phyloP scores from a whole-genome alignment of 805 yeast genomes.

The Candida arabinofermentans region DNA sequence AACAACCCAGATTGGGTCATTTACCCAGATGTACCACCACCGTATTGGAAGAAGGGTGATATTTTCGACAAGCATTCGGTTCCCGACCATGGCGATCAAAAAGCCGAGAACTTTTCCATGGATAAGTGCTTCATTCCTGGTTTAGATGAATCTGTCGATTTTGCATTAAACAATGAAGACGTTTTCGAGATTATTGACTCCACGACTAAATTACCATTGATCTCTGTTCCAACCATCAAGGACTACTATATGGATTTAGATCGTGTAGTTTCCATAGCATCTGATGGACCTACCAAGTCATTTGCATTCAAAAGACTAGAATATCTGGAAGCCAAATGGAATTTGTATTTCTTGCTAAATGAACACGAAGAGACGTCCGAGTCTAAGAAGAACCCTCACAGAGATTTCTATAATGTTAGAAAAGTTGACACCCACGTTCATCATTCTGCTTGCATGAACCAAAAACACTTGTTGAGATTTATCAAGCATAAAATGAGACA shows the following conservation, averaged over 20 bases:
- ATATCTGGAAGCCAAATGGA: conserved; percentile 96
- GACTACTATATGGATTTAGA: conserved; percentile 87
- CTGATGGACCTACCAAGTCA: conserved; percentile 95
- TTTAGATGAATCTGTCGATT: conserved; percentile 36
- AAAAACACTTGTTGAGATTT: conserved; percentile 89
- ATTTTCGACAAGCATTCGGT: conserved; percentile 7
- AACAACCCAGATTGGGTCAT: conserved; percentile 69
- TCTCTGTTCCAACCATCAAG: conserved; percentile 72
- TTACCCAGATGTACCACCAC: conserved; percentile 92
- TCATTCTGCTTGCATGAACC: conserved; percentile 99
- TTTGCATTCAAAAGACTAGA: conserved; percentile 93
- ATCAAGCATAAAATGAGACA: conserved; percentile 93
- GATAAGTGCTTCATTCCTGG: conserved; percentile 53
- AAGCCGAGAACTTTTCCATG: conserved; percentile 56
- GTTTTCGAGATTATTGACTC: conserved; percentile 49
- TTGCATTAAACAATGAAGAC: conserved; percentile 54
- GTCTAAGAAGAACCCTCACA: conserved; percentile 89
- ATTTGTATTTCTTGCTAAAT: conserved; percentile 78
- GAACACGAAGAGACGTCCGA: conserved; percentile 91
- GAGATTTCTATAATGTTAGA: conserved; percentile 95
- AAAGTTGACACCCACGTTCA: conserved; percentile 98
- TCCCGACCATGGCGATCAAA: conserved; percentile 27
- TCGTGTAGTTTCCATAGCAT: conserved; percentile 64
- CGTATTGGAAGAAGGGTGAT: conserved; percentile 62
- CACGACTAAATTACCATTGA: conserved; percentile 33